Base-by-base conservation (phyloP, 257 asterid genomes). In the Gynochthodes officinalis region DNA sequence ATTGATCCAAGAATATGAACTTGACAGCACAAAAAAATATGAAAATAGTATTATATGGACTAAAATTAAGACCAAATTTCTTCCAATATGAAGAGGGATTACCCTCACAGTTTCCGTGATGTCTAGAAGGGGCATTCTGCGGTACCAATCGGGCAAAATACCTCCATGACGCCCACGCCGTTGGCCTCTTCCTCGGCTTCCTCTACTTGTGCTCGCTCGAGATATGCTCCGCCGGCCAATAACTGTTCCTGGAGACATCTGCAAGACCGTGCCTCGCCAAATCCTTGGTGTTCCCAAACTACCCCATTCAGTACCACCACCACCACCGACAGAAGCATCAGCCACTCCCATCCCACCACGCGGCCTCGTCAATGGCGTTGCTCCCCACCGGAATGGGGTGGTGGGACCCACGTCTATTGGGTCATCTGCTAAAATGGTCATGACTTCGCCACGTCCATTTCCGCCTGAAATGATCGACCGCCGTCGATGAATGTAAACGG, bases 71-170 rank as follows among this genome's bases (percentile, higher is more conserved):
- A 33, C 27, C 68, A 63, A 63, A 60, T 35, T 33, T 63, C 68
- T 39, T 65, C 39, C 49, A 18, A 65, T 21, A 65, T 44, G 21
- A 44, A 66, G 58, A 39, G 48, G 28, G 9, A 67, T 82, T 90
- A 90, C 95, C 96, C 84, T 82, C 49, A 76, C 79, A 33, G 89
- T 76, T n/a, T 85, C 74, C 71, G 93, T 88, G 74, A 90, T 78
- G 25, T 90, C 96, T 27, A 69, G 81, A 18, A 90, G 82, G 46
- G 96, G 95, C 32, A 69, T 81, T 73, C 95, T 84, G 16, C 89
- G 93, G 57, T 86, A 85, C 96, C 96, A 90, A 72, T 78, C 58
- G 30, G 95, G 95, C 76, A 90, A 76, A 35, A 78, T 70, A 61
- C 69, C 76, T 14, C 76, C 77, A 53, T 81, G 78, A 54, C 81